These are phyloP conservation scores for Blepharisma japonicum DNA, from an alignment of 73 alveolate species.

Conservation along the genomic window DNA sequence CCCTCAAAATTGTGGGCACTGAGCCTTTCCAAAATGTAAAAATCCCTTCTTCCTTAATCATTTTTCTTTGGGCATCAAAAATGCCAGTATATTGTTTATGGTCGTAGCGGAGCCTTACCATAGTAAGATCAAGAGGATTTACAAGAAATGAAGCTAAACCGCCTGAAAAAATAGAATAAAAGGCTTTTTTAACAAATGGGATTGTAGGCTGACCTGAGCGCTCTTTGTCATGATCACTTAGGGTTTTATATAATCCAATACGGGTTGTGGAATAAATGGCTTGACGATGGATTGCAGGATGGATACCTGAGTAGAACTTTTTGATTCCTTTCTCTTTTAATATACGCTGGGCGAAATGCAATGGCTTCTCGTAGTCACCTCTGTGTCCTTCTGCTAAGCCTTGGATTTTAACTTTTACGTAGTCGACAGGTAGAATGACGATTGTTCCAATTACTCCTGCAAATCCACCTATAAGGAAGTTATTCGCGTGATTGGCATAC, in stretches of 20 bases:
- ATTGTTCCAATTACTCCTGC: slow-evolving; percentile 75
- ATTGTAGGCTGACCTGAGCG: slow-evolving; percentile 32
- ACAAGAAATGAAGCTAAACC: slow-evolving; percentile 69
- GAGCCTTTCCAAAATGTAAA: slow-evolving; percentile 75
- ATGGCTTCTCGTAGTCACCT: slow-evolving; percentile 49
- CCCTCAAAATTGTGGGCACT: slow-evolving; percentile 70
- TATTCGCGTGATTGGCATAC: slow-evolving; percentile 31
- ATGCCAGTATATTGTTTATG: slow-evolving; percentile 63
- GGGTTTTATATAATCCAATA: slow-evolving; percentile 54
- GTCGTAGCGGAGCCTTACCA: slow-evolving; percentile 65
- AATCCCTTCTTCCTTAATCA: slow-evolving; percentile 73
- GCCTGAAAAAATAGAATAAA: slow-evolving; percentile 64
- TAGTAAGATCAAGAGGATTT: slow-evolving; percentile 68
- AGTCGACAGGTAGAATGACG: slow-evolving; percentile 67
- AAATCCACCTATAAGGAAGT: slow-evolving; percentile 75
- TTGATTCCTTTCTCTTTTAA: slow-evolving; percentile 53
- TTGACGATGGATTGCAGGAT: slow-evolving; percentile 72
- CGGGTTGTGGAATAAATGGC: slow-evolving; percentile 67
- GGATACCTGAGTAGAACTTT: slow-evolving; percentile 63
- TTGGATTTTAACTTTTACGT: slow-evolving; percentile 73
- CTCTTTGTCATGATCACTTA: slow-evolving; percentile 41
- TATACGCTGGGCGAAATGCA: slow-evolving; percentile 59
- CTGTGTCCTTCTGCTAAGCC: slow-evolving; percentile 59
- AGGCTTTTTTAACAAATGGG: slow-evolving; percentile 47
- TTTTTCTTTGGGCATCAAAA: slow-evolving; percentile 63